Base-by-base conservation (phyloP, 441 rosid species). In the Pelargonium fulgidum region DNA sequence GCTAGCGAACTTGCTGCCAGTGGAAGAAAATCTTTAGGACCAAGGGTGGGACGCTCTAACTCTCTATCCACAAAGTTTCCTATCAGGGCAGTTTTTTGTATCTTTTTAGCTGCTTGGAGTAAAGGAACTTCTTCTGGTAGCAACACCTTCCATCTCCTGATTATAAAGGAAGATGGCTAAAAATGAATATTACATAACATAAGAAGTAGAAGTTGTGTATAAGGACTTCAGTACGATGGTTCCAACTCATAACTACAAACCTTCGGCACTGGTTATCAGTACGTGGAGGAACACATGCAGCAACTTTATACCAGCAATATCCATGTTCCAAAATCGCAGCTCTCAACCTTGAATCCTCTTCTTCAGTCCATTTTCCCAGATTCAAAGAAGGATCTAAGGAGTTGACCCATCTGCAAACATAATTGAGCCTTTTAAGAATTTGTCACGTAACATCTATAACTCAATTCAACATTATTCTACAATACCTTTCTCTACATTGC, bases 41-140 rank as follows among this genome's bases (percentile, higher is more conserved):
- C 81, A 67, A 87, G 85, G 48, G 85, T 81, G 62, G 97, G 93
- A 20, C 97, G 90, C 70, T 90, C 93, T 10, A 82, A 70, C 72
- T 89, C 93, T 56, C 93, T 79, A 74, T 90, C 98, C 24, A 93
- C 98, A 78, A 90, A 93, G 79, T 90, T 93, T 64, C 88, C 66
- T 56, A 85, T 82, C 67, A 83, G 72, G 63, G 85, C 83, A 36
- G 79, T 75, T 72, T 75, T 87, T 54, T 81, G 83, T 20, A 78
- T 69, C 75, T 70, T 87, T 65, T 81, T 82, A 68, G 89, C 89
- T 42, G 77, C 87, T 75, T 78, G 82, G 62, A 87, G 70, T 77
- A 89, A 76, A 59, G 81, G 88, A 72, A 84, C 91, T 72, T 82
- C 85, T 62, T 90, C 69, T 16, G 93, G 97, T 80, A 76, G 78